Percentiles rank a stretch among this genome's conserved stretches.
Evolutionary conservation across 345 rosid genomes (phyloP).

Genomic region (Acer negundo): DNA sequence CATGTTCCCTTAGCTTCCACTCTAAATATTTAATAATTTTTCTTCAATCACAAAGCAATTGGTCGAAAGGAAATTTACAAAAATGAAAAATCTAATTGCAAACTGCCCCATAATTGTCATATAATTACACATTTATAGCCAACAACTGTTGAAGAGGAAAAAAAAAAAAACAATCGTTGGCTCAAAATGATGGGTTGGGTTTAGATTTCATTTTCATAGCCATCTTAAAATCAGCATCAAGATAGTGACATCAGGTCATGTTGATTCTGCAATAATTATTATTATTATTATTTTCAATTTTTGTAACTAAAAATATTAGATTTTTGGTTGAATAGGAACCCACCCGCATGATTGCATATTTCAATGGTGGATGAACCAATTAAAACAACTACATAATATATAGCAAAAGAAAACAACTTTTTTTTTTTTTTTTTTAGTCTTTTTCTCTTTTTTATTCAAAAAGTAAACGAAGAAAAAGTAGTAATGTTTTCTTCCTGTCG

Average conservation of each 20-base stretch:
- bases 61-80: not conserved
- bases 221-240: not conserved
- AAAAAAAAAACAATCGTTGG: not conserved
- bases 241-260: conserved; percentile 6
- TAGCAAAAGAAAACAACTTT: not conserved
- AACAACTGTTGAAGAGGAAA: too few species aligned
- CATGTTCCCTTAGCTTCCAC: too few species aligned
- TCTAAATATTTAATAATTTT: not conserved
- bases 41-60: not conserved
- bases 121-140: not conserved
- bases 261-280: not conserved
- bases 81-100: not conserved
- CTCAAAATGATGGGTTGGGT: not conserved
- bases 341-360: not conserved
- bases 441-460: not conserved
- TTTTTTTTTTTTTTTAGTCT: not conserved
- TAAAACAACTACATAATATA: not conserved
- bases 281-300: not conserved
- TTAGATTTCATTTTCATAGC: not conserved
- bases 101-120: not conserved
- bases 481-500: not conserved
- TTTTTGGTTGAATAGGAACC: not conserved
- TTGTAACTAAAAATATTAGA: not conserved
- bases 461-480: not conserved
- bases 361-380: not conserved